Evolutionary conservation across 2,329 filamentous ascomycete genomes (phyloP).

Genomic region (Trichocomaceae sp.): DNA sequence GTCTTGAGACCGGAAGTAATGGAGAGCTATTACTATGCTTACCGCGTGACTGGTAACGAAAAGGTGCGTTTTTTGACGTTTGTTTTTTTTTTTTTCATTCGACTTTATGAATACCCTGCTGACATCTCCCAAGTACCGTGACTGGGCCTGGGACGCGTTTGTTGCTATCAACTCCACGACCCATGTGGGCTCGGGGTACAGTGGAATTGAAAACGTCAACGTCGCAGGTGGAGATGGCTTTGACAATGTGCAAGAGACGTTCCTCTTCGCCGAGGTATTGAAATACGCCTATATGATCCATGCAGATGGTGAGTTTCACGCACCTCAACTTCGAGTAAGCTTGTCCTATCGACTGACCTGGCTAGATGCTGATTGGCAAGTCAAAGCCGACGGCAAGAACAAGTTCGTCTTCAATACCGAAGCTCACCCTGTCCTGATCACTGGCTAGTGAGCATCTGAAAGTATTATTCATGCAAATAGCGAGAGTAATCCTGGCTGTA

Average conservation of each 20-base stretch:
- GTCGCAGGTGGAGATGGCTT: slow-evolving; percentile 53
- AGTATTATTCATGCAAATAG: not conserved
- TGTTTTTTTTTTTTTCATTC: not conserved
- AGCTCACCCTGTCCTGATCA: slow-evolving; percentile 50
- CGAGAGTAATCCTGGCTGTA: not conserved
- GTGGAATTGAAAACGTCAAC: slow-evolving; percentile 61
- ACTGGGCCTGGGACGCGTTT: slow-evolving; percentile 80
- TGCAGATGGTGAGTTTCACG: slow-evolving; percentile 31
- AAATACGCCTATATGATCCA: slow-evolving; percentile 77
- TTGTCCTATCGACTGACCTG: slow-evolving; percentile 16
- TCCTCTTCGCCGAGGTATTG: slow-evolving; percentile 79
- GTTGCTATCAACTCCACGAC: slow-evolving; percentile 59
- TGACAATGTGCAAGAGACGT: slow-evolving; percentile 72
- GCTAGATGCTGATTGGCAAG: slow-evolving; percentile 54
- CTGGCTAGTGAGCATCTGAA: not conserved
- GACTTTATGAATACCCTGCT: not conserved
- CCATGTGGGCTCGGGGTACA: slow-evolving; percentile 60
- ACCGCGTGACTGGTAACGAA: slow-evolving; percentile 65
- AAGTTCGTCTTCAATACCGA: slow-evolving; percentile 60
- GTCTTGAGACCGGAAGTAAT: slow-evolving; percentile 72
- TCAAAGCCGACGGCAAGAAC: slow-evolving; percentile 45
- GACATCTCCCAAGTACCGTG: slow-evolving; percentile 53
- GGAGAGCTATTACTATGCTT: slow-evolving; percentile 82
- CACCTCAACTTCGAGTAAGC: not conserved
- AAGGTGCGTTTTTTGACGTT: slow-evolving; percentile 34